A percentile compares a stretch with the other conserved stretches of the same genome.
phyloP scores from a whole-genome alignment of 2,329 filamentous ascomycete genomes.

The Periconia macrospinosa region DNA sequence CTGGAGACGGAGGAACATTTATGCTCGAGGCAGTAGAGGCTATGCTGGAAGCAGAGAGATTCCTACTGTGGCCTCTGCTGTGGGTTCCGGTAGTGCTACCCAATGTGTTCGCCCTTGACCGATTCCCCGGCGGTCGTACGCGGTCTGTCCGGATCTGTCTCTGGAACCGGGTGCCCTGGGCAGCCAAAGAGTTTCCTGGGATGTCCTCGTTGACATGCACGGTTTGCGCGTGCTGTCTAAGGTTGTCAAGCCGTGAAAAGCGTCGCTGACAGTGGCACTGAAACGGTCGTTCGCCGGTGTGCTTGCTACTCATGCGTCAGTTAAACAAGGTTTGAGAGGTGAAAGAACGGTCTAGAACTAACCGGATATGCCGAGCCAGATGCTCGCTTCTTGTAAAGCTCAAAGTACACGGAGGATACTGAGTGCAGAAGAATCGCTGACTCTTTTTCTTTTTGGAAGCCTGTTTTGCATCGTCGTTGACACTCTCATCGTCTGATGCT shows the following conservation, averaged over 20 bases:
- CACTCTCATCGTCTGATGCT: conserved; percentile 54
- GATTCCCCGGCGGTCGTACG: conserved; percentile 70
- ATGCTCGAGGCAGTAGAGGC: conserved; percentile 72
- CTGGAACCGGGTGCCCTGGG: conserved; percentile 88
- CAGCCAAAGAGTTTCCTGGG: conserved; percentile 87
- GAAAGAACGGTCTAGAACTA: conserved; percentile 30
- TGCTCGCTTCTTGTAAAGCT: conserved; percentile 98
- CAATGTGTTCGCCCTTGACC: conserved; percentile 76
- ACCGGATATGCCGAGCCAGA: conserved; percentile 90
- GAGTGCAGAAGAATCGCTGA: conserved; percentile 93
- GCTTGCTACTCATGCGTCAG: conserved; percentile 65
- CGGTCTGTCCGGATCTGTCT: conserved; percentile 87
- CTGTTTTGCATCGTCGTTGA: conserved; percentile 63
- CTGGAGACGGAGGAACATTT: conserved; percentile 51
- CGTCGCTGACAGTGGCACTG: conserved; percentile 92
- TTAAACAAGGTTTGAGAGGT: conserved; percentile 22
- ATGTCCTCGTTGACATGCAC: conserved; percentile 98
- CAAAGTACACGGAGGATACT: conserved; percentile 89
- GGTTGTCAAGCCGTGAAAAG: conserved; percentile 92
- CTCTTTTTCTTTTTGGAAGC: conserved; percentile 94
- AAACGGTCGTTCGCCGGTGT: conserved; percentile 95
- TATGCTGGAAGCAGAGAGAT: conserved; percentile 87
- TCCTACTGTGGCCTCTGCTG: conserved; percentile 70
- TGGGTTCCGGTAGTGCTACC: conserved; percentile 72
- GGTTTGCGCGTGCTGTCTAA: conserved; percentile 95